Base-by-base conservation (phyloP, 768 basidiomycete species). In the Serendipita sp. region DNA sequence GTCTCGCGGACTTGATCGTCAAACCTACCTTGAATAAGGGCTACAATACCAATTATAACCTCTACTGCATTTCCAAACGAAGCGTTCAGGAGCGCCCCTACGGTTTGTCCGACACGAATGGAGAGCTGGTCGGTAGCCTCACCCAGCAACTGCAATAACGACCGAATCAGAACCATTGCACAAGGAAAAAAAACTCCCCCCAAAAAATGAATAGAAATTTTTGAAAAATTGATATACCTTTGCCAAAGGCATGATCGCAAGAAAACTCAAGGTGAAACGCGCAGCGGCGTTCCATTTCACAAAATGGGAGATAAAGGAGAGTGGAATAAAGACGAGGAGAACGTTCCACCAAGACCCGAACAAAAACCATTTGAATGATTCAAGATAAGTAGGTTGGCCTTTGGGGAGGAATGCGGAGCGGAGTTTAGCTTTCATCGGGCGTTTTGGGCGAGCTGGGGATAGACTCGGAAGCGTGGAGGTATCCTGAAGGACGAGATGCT, bases 31-130 rank as follows among this genome's bases (percentile, higher is more conserved):
- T 90, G 86, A 7, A 85, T 70, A 16, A 96, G 76, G 37, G 92
- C 92, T 63, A 89, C 87, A 67, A 95, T 76, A 46, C 90, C 92
- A 44, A 94, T 89, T 67, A 92, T 92, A 60, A 92, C 88, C 72
- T 93, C 91, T 48, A 92, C 66, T 41, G 68, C 66, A 66, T 69
- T 67, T 10, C 70, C 68, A 54, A 70, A 76, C 64, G 75, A 74
- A 3, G 90, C 92, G 69, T 94, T 94, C 63, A 94, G 76, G 3
- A 95, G 77, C 32, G 91, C 92, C 45, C 91, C 89, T 37, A 93
- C 76, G 0, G 91, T 93, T 70, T 92, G 83, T 3, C 92, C 92
- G 54, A 94, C 76, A 69, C 82, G 83, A 56, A 84, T 72, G 0
- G 86, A 86, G 78, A 89, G 79, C 73, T 89, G 88, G 62, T 92